phyloP scores from a whole-genome alignment of 2,329 filamentous ascomycete genomes.

The Apiospora phragmitis region DNA sequence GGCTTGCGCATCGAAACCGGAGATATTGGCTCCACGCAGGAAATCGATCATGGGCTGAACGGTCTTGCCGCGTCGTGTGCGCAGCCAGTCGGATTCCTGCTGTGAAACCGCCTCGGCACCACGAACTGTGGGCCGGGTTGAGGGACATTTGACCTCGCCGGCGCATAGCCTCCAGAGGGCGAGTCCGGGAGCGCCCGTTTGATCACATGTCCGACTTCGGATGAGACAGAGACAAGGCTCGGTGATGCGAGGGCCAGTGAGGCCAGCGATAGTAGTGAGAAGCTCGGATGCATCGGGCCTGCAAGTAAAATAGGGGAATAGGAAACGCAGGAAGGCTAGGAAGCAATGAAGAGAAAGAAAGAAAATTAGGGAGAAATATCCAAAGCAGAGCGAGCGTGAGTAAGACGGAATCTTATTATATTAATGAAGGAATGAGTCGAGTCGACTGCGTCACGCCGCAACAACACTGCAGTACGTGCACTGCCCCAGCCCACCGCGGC shows the following conservation, averaged over 20 bases:
- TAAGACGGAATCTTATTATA: not conserved
- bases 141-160: constrained; percentile 69
- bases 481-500: not conserved
- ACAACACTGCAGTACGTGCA: not conserved
- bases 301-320: not conserved
- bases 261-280: not conserved
- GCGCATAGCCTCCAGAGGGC: constrained; percentile 66
- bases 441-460: not conserved
- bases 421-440: not conserved
- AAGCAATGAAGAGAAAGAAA: not conserved
- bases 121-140: constrained; percentile 68
- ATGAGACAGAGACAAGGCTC: not conserved
- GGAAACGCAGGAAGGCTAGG: not conserved
- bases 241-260: not conserved
- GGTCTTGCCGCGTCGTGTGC: constrained; percentile 70
- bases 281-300: not conserved
- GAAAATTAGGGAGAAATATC: not conserved
- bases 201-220: not conserved
- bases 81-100: constrained; percentile 74
- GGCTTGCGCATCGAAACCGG: constrained; percentile 56
- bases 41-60: constrained; percentile 74
- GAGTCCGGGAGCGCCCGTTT: constrained; percentile 40
- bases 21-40: constrained; percentile 70
- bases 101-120: constrained; percentile 61
- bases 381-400: not conserved